phyloP scores from a whole-genome alignment of 768 basidiomycete species.

The Cubamyces sp. region DNA sequence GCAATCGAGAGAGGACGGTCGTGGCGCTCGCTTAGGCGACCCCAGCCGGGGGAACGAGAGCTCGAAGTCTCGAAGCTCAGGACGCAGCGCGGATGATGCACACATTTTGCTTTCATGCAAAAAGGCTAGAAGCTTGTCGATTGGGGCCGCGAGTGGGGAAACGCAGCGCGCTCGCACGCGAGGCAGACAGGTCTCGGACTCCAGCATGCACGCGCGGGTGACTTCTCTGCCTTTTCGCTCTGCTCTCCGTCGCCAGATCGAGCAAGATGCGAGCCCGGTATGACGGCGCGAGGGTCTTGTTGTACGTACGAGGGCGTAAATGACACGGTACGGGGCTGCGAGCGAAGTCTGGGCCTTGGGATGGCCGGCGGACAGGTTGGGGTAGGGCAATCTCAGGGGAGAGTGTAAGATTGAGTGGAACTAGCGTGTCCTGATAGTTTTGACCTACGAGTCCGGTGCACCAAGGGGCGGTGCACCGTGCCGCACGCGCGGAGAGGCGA shows the following conservation, averaged over 20 bases:
- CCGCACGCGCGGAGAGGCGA: not conserved
- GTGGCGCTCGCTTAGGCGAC: too few species aligned
- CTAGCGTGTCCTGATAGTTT: not conserved
- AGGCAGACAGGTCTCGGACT: not conserved
- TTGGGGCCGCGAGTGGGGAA: slow-evolving; percentile 6
- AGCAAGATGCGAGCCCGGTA: slow-evolving; percentile 3
- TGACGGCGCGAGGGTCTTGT: slow-evolving; percentile 3
- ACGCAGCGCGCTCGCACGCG: slow-evolving; percentile 1
- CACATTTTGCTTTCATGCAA: too few species aligned
- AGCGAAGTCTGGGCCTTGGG: slow-evolving; percentile 2
- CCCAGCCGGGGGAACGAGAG: too few species aligned
- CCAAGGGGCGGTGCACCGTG: not conserved
- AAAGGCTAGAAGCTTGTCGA: slow-evolving; percentile 1
- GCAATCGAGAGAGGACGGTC: too few species aligned
- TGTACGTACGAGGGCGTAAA: slow-evolving; percentile 17
- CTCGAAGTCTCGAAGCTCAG: too few species aligned
- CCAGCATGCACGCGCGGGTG: not conserved
- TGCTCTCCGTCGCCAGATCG: slow-evolving; percentile 1
- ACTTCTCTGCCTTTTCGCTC: not conserved
- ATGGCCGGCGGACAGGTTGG: too few species aligned
- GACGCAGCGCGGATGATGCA: too few species aligned
- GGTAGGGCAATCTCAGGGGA: too few species aligned
- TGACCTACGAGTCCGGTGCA: too few species aligned
- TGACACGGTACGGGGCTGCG: slow-evolving; percentile 3
- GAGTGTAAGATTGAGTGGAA: not conserved